phyloP scores from a whole-genome alignment of 1,139 yeast species.

The Candida dubliniensis region DNA sequence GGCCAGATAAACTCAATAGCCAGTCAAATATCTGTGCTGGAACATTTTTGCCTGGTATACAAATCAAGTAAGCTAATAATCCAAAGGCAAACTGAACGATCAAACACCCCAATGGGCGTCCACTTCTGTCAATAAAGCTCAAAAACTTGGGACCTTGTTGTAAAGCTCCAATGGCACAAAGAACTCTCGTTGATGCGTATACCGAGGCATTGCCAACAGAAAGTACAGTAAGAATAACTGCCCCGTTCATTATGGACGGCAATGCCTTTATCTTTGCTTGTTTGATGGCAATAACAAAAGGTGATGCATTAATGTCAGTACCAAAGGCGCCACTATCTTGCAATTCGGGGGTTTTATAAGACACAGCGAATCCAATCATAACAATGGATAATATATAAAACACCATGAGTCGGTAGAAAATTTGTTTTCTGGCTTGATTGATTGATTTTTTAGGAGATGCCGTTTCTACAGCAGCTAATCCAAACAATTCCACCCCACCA shows the following conservation, averaged over 20 bases:
- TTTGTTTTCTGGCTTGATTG: conserved; percentile 37
- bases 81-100: conserved; percentile 27
- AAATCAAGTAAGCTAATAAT: conserved; percentile 31
- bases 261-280: conserved; percentile 30
- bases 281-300: conserved; percentile 42
- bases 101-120: conserved; percentile 37
- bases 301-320: conserved; percentile 34
- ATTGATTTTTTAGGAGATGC: conserved; percentile 34
- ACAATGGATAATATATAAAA: conserved; percentile 31
- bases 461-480: conserved; percentile 37
- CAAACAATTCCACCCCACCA: conserved; percentile 33
- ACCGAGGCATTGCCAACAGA: conserved; percentile 39
- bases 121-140: conserved; percentile 32
- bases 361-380: conserved; percentile 34
- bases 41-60: conserved; percentile 24
- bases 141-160: conserved; percentile 34
- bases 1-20: conserved; percentile 26
- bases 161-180: conserved; percentile 37
- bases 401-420: conserved; percentile 34
- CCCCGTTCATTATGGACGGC: conserved; percentile 36
- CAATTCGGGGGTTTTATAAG: conserved; percentile 24
- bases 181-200: conserved; percentile 36
- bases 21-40: conserved; percentile 23
- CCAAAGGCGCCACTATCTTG: conserved; percentile 14
- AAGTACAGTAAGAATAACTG: conserved; percentile 31